Evolutionary conservation across 148 eudicot species (phyloP).

Genomic region (Tetragonia tetragonoides): DNA sequence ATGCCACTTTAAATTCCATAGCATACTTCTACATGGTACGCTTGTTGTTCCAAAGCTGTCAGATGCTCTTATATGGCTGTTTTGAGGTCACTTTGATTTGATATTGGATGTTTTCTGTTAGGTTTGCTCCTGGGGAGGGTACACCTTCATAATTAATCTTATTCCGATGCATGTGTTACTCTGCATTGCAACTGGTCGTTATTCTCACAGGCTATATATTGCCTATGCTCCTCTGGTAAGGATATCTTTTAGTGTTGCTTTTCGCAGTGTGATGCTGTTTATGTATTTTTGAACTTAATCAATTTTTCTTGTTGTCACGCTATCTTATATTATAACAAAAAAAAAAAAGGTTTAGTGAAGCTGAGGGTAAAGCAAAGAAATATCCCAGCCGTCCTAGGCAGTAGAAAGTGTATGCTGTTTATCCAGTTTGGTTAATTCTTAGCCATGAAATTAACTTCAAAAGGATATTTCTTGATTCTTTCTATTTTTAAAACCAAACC

Average conservation of each 20-base stretch:
- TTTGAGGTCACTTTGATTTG: constrained; percentile 9
- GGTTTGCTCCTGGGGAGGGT: constrained; percentile 99
- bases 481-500: too few relatives aligned
- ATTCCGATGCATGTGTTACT: constrained; percentile 96
- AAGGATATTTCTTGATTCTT: too few relatives aligned
- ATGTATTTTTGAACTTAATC: too few relatives aligned
- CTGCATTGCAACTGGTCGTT: constrained; percentile 93
- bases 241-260: constrained; percentile 14
- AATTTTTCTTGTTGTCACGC: constrained; percentile 1
- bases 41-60: constrained; percentile 12
- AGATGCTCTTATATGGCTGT: constrained; percentile 7
- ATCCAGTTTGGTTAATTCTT: too few relatives aligned
- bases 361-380: too few relatives aligned
- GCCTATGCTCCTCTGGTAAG: constrained; percentile 97
- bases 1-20: constrained; percentile 82
- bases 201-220: constrained; percentile 83
- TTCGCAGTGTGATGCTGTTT: neutral
- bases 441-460: too few relatives aligned
- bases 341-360: too few relatives aligned
- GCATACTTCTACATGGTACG: constrained; percentile 94
- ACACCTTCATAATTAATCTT: constrained; percentile 92
- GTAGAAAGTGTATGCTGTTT: too few relatives aligned
- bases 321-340: neutral
- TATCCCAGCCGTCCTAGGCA: too few relatives aligned
- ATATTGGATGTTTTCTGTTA: constrained; percentile 24